phyloP scores from a whole-genome alignment of 116 monocot genomes.

The Papilionanthe hybrid region DNA sequence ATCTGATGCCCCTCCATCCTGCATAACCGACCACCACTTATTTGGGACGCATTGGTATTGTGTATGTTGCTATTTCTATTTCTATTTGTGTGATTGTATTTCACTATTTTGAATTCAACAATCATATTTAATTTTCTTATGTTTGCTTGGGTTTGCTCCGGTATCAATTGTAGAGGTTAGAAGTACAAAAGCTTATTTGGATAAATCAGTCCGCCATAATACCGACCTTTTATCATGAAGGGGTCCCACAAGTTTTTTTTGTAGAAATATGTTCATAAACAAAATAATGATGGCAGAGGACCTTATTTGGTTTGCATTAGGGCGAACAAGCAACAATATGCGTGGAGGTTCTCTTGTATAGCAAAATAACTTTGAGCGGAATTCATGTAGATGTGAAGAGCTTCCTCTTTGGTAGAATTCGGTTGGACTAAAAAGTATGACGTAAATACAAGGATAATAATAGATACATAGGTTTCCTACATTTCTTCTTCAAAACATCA shows the following conservation, averaged over 20 bases:
- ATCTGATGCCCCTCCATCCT: no score
- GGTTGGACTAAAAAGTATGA: not conserved
- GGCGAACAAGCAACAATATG: not conserved
- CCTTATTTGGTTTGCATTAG: not conserved
- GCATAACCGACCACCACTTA: no score
- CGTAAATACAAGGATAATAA: not conserved
- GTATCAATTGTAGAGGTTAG: not conserved
- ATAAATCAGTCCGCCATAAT: not conserved
- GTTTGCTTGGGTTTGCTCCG: no score
- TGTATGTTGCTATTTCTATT: no score
- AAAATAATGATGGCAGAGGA: not conserved
- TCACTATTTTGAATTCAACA: no score
- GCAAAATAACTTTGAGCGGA: not conserved
- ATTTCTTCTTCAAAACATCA: not conserved
- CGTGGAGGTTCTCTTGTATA: not conserved
- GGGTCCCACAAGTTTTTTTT: not conserved
- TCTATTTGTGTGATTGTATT: no score
- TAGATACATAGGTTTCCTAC: not conserved
- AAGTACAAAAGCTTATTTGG: not conserved
- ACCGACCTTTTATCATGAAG: not conserved
- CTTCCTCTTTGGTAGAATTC: not conserved
- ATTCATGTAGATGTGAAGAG: not conserved
- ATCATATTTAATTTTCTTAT: no score
- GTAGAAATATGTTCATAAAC: not conserved
- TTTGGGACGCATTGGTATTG: no score